Evolutionary conservation across 345 rosid species (phyloP).

Genomic region (Dipteronia dyeriana): DNA sequence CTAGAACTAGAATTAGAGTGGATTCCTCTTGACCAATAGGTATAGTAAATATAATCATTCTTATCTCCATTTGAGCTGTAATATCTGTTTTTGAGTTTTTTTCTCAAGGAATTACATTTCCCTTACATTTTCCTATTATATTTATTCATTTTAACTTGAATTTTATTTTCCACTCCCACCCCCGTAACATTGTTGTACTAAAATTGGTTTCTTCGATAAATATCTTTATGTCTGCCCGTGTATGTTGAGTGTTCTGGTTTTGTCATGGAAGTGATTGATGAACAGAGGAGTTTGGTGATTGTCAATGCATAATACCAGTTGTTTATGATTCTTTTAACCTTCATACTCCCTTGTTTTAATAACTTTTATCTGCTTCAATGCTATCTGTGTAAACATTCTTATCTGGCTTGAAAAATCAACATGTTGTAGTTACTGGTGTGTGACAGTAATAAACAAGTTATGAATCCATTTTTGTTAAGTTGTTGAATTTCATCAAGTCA

Average conservation of each 20-base stretch:
- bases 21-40: conserved; percentile 75
- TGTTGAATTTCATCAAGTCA: too few relatives aligned
- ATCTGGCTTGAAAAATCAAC: too few relatives aligned
- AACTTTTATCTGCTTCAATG: too few relatives aligned
- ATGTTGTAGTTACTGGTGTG: too few relatives aligned
- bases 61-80: neutral
- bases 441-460: too few relatives aligned
- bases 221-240: neutral
- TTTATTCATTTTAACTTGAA: conserved; percentile 5
- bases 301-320: neutral
- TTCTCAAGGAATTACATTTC: neutral
- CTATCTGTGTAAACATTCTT: too few relatives aligned
- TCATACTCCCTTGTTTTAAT: too few relatives aligned
- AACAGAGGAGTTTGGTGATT: conserved; percentile 7
- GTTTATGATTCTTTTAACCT: neutral
- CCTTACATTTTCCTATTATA: neutral
- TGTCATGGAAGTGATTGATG: neutral
- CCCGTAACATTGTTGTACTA: neutral
- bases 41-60: neutral
- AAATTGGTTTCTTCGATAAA: neutral
- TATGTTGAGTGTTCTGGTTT: neutral
- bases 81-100: neutral
- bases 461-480: too few relatives aligned
- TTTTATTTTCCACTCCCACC: neutral
- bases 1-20: conserved; percentile 77